These are phyloP conservation scores for Orbilia quercus DNA, from an alignment of 2,329 filamentous ascomycete species.

Conservation along the genomic window DNA sequence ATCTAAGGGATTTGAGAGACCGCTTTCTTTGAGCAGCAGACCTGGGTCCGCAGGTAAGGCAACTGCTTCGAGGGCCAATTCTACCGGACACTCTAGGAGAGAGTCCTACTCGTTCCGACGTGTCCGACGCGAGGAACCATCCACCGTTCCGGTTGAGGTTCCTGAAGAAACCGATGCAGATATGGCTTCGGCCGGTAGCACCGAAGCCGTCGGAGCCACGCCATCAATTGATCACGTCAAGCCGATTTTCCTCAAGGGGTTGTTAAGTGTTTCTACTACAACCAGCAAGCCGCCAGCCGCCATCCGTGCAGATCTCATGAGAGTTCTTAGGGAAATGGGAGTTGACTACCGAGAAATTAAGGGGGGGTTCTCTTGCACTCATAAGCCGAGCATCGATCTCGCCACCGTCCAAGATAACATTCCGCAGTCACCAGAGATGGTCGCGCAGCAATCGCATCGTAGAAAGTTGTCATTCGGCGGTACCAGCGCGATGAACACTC, in stretches of 20 bases:
- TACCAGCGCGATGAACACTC: conserved; percentile 37
- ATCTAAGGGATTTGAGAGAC: conserved; percentile 58
- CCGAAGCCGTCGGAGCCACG: conserved; percentile 65
- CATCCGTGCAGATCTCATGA: conserved; percentile 89
- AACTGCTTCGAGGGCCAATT: conserved; percentile 74
- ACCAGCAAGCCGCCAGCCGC: conserved; percentile 87
- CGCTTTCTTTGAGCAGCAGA: conserved; percentile 51
- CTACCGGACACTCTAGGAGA: conserved; percentile 84
- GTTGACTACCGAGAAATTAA: conserved; percentile 94
- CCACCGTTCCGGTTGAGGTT: conserved; percentile 73
- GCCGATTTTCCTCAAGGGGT: conserved; percentile 92
- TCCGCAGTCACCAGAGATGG: conserved; percentile 59
- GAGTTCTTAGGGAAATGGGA: conserved; percentile 85
- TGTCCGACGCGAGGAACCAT: conserved; percentile 76
- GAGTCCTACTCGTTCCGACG: conserved; percentile 93
- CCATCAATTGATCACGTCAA: conserved; percentile 79
- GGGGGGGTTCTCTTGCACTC: conserved; percentile 89
- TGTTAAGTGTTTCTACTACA: conserved; percentile 97
- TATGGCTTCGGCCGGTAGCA: conserved; percentile 68
- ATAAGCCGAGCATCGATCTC: conserved; percentile 88
- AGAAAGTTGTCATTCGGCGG: conserved; percentile 60
- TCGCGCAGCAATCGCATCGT: conserved; percentile 60
- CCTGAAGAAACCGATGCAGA: conserved; percentile 92
- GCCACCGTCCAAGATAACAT: conserved; percentile 75
- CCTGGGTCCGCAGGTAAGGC: conserved; percentile 57